Percentiles rank a stretch among this genome's conserved stretches.
Evolutionary conservation across 108 stramenopile genomes (phyloP).

Genomic region (Cyclotella sp.): DNA sequence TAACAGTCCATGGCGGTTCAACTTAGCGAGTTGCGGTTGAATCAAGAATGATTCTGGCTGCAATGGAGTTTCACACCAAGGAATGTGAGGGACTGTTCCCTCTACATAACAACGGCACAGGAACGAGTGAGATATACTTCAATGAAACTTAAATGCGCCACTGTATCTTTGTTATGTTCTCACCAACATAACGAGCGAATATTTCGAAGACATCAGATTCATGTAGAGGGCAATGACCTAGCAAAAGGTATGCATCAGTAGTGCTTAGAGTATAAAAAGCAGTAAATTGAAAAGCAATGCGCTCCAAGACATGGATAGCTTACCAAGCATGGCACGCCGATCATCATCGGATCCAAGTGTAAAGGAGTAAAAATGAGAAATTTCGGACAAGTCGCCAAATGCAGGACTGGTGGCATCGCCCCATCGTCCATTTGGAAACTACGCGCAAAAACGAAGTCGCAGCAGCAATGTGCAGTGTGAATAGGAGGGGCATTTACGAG

Average conservation of each 20-base stretch:
- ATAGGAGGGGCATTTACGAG: not conserved
- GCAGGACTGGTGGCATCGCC: slow-evolving; percentile 91
- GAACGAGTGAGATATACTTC: not conserved
- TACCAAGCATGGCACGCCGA: slow-evolving; percentile 82
- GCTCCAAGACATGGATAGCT: no score
- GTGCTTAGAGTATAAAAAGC: no score
- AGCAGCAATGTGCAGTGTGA: not conserved
- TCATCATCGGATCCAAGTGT: slow-evolving; percentile 87
- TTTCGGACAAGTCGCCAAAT: slow-evolving; percentile 91
- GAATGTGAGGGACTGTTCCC: slow-evolving; percentile 89
- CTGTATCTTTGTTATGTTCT: slow-evolving; percentile 54
- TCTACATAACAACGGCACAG: slow-evolving; percentile 5
- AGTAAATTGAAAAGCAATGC: no score
- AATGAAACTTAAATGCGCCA: slow-evolving; percentile 49
- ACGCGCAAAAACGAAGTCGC: not conserved
- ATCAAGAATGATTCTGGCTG: slow-evolving; percentile 93
- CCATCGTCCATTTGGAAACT: slow-evolving; percentile 88
- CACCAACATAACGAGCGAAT: slow-evolving; percentile 88
- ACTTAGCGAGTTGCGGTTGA: slow-evolving; percentile 68
- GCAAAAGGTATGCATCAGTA: no score
- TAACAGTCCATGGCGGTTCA: slow-evolving; percentile 90
- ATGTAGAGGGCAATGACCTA: slow-evolving; percentile 76
- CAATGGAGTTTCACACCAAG: slow-evolving; percentile 96
- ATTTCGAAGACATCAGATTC: slow-evolving; percentile 91
- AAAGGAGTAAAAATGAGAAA: slow-evolving; percentile 88